A percentile compares a stretch with the other conserved stretches of the same genome.
Evolutionary conservation across 805 yeast species (phyloP).

Genomic region (Cyberlindnera americana): DNA sequence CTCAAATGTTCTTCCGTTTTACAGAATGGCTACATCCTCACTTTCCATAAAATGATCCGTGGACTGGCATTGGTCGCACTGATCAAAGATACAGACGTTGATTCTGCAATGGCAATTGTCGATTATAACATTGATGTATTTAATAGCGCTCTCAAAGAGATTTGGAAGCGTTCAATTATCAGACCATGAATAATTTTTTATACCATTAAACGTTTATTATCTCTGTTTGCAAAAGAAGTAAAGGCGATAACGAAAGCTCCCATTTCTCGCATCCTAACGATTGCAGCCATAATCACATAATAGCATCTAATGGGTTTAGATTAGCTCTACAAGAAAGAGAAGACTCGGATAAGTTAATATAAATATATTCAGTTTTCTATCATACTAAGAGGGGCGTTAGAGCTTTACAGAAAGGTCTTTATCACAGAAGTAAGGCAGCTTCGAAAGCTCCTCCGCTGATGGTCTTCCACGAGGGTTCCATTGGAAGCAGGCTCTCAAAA

Average conservation of each 20-base stretch:
- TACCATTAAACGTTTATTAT: no score
- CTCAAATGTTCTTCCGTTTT: slow-evolving; percentile 69
- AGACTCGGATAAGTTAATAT: no score
- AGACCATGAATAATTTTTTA: no score
- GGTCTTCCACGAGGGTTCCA: background rate
- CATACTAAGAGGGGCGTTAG: no score
- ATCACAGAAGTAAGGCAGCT: background rate
- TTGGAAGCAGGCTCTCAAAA: background rate
- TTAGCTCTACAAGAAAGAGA: no score
- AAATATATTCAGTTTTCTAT: no score
- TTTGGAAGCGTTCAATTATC: slow-evolving; percentile 38
- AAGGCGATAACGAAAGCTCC: no score
- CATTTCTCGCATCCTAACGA: no score
- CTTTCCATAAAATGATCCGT: slow-evolving; percentile 86
- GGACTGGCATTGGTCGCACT: slow-evolving; percentile 90
- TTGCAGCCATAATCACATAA: no score
- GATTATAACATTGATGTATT: slow-evolving; percentile 87
- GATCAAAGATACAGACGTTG: slow-evolving; percentile 49
- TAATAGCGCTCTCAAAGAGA: slow-evolving; percentile 68
- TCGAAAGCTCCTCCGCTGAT: background rate
- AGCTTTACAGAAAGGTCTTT: no score
- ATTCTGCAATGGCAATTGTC: slow-evolving; percentile 57
- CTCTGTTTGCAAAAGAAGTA: no score
- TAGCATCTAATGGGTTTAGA: no score
- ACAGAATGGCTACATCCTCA: slow-evolving; percentile 79